Base-by-base conservation (phyloP, 2,329 filamentous ascomycete genomes). In the Venturia oleaginea region DNA sequence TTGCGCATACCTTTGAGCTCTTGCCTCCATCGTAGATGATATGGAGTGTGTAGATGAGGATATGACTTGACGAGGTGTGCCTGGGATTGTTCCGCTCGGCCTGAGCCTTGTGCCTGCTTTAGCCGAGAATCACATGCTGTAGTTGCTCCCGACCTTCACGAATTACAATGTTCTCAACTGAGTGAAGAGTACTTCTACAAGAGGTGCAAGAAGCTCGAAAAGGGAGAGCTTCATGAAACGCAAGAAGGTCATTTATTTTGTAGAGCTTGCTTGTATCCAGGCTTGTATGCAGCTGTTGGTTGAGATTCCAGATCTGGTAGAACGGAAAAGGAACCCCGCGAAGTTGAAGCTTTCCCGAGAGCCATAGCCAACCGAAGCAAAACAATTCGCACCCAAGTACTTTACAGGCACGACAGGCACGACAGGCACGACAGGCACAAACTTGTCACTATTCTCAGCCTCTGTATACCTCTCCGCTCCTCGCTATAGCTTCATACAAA, bases 1-100 rank as follows among this genome's bases (percentile, higher is more conserved):
- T 83, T 70, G 80, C 80, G 61, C 66, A 73, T 65, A 81, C 78
- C 0, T 76, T 75, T 63, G 48, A 63, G 17, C 24, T 64, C 13
- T 19, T 66, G 64, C 65, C 65, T 10, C 64, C 65, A 40, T 46
- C 46, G 10, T 64, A 64, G 43, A 51, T 34, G n/a, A 19, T 34
- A 10, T 6, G 15, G 51, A 19, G n/a, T 13, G 27, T 19, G 59
- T 3, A 22, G 6, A 38, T 34, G 51, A n/a, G 30, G 30, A 32
- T 27, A 57, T 34, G 51, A 13, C 5, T 2, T 51, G 6, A 57
- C n/a, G 30, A 57, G 15, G 34, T 34, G 34, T 13, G 34, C 8
- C 8, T 37, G 34, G 34, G 34, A 37, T 37, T 37, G 34, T 37
- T 37, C 34, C 34, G 34, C 34, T 42, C 15, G 22, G 19, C n/a